Evolutionary conservation across 129 eudicot species (phyloP).

Genomic region (Gnaphalium uliginosum): DNA sequence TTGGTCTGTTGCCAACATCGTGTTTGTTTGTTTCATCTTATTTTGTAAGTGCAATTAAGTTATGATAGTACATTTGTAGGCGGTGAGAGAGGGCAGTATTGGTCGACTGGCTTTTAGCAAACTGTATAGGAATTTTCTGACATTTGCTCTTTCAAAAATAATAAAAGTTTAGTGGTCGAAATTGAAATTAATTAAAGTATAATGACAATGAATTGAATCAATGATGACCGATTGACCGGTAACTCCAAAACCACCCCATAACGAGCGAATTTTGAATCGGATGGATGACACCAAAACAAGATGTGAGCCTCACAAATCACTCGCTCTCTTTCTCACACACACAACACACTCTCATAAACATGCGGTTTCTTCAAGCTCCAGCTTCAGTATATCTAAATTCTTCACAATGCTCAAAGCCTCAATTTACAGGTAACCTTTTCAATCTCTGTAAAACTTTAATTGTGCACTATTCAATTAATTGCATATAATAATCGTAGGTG

Average conservation of each 20-base stretch:
- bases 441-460: background rate
- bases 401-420: constrained; percentile 45
- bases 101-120: too few species aligned
- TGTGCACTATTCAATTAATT: background rate
- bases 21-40: too few species aligned
- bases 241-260: constrained; percentile 27
- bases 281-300: too few species aligned
- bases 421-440: constrained; percentile 31
- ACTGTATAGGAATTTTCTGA: too few species aligned
- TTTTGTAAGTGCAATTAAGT: too few species aligned
- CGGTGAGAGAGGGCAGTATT: too few species aligned
- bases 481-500: background rate
- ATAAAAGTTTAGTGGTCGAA: constrained; percentile 11
- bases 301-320: constrained; percentile 36
- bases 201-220: background rate
- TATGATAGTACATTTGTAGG: too few species aligned
- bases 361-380: constrained; percentile 65
- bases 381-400: constrained; percentile 38
- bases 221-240: background rate
- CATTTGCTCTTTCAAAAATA: background rate
- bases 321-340: background rate
- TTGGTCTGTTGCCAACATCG: background rate
- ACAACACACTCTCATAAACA: constrained; percentile 14
- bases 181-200: background rate
- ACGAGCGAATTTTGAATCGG: constrained; percentile 6